These are phyloP conservation scores for Suillus spraguei DNA, from an alignment of 768 basidiomycete species.

Conservation along the genomic window DNA sequence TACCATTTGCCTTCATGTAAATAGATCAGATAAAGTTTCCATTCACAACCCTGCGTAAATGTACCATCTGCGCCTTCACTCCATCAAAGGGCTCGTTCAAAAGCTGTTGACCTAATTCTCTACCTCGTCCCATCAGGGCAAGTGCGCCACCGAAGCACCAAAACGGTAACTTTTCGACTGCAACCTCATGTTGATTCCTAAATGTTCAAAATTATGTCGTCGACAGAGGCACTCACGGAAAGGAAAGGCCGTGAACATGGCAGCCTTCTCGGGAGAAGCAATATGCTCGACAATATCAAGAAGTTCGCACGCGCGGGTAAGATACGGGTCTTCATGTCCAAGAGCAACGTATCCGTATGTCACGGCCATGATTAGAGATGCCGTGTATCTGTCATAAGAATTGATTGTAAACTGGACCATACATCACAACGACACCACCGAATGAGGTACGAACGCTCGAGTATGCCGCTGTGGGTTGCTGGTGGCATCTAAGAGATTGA, in stretches of 20 bases:
- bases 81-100: background rate
- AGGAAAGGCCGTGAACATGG: slow-evolving; percentile 11
- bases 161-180: background rate
- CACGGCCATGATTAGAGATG: slow-evolving; percentile 1
- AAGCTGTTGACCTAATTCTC: background rate
- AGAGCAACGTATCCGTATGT: background rate
- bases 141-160: background rate
- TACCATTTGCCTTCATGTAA: background rate
- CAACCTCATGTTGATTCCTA: no score
- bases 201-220: background rate
- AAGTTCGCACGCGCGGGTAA: background rate
- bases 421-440: background rate
- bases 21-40: background rate
- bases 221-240: slow-evolving; percentile 3
- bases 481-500: slow-evolving; percentile 18
- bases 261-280: background rate
- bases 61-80: slow-evolving; percentile 4
- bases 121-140: background rate
- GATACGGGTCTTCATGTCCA: background rate
- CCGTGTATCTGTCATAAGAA: background rate
- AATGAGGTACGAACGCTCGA: background rate
- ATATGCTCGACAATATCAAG: background rate
- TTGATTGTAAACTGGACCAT: background rate
- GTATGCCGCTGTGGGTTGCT: slow-evolving; percentile 13
- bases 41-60: background rate